Base-by-base conservation (phyloP, 2,329 filamentous ascomycete species). In the Alternaria ventricosa region DNA sequence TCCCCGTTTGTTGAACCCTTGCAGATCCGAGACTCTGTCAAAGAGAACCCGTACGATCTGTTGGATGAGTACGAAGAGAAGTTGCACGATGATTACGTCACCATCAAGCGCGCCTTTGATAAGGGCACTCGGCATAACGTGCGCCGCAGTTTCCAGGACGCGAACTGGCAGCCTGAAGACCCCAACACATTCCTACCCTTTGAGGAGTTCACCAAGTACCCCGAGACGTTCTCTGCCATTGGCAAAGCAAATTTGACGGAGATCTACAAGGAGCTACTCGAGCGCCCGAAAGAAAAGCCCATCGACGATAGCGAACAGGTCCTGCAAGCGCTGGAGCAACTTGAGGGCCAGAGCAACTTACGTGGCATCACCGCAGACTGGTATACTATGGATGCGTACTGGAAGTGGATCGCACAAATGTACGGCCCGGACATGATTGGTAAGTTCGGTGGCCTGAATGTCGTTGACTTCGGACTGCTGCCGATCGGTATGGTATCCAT, bases 1-100 rank as follows among this genome's bases (percentile, higher is more conserved):
- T 87, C 85, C 36, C 84, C 85, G 0, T 85, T 86, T 61, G 81
- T 87, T 22, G 69, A 75, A 1, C 80, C 85, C 5, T 77, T 86
- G 13, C 78, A 82, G 23, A 84, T 85, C 46, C 74, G 73, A n/a
- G 70, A 77, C 27, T 69, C 71, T 0, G 73, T 79, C 8, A 58
- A 62, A 11, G 65, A 72, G 41, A 67, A 76, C 18, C 81, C 82
- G 74, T 56, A 82, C 81, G 61, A 79, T 69, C 53, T 84, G 23
- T 72, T 86, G 12, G 81, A 83, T 4, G 81, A 83, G 63, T 84
- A 47, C 69, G 75, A 28, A 66, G 73, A 57, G 83, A 65, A 62
- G 55, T 67, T 75, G 23, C 80, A 65, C 11, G 64, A 73, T 13
- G 64, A 60, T 0, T 87, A 86, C 57, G 66, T 77, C 5, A 60